Evolutionary conservation across 805 yeast species (phyloP).

Genomic region (Monosporozyma aerobia): DNA sequence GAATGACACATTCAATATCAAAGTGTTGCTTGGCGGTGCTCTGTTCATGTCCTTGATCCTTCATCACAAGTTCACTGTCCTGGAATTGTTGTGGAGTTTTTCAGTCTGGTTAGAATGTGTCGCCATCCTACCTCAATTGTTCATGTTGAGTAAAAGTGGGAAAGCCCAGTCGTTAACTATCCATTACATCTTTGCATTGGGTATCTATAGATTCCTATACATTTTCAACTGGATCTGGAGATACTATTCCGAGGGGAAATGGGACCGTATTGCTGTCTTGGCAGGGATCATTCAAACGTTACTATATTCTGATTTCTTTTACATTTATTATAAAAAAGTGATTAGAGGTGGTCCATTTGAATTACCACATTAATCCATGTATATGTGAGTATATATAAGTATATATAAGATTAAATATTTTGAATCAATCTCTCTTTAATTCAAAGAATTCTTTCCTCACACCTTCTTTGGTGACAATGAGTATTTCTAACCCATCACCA

Average conservation of each 20-base stretch:
- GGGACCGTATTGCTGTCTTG: constrained; percentile 61
- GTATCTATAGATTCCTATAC: constrained; percentile 80
- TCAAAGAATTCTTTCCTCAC: constrained; percentile 75
- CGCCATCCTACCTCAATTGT: constrained; percentile 88
- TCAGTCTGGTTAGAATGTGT: constrained; percentile 88
- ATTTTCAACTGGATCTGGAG: constrained; percentile 95
- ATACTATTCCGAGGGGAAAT: constrained; percentile 46
- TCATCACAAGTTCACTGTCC: constrained; percentile 50
- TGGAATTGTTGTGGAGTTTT: constrained; percentile 77
- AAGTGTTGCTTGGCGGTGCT: constrained; percentile 60
- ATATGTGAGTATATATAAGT: constrained; percentile 1
- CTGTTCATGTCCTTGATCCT: constrained; percentile 50
- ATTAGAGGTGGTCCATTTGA: constrained; percentile 69
- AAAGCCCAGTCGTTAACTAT: constrained; percentile 79
- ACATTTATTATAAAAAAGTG: constrained; percentile 75
- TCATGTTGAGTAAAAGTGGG: constrained; percentile 81
- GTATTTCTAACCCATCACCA: constrained; percentile 90
- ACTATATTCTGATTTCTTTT: constrained; percentile 91
- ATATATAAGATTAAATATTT: too few species aligned
- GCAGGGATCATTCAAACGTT: constrained; percentile 84
- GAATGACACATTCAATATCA: constrained; percentile 66
- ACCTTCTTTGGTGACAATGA: constrained; percentile 90
- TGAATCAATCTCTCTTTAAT: constrained; percentile 66
- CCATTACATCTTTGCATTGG: constrained; percentile 91
- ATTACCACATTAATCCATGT: constrained; percentile 40